phyloP scores from a whole-genome alignment of 2,329 filamentous ascomycete genomes.

The Ascochyta rabiei region DNA sequence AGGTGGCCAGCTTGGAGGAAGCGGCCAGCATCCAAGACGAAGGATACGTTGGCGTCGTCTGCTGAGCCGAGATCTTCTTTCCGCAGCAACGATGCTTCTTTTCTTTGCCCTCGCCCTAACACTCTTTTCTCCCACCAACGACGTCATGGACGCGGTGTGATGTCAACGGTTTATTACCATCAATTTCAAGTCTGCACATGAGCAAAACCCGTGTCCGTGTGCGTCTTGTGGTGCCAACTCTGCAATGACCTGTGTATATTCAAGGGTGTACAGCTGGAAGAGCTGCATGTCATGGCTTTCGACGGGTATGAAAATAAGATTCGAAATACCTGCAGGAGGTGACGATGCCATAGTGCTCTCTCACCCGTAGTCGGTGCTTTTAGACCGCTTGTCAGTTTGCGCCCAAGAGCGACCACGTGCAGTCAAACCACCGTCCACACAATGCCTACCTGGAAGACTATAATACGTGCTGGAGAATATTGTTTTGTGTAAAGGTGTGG shows the following conservation, averaged over 20 bases:
- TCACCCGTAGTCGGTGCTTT: not conserved
- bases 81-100: not conserved
- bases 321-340: not conserved
- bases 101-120: not conserved
- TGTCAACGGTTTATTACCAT: not conserved
- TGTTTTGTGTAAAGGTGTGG: too few relatives aligned
- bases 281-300: constrained; percentile 3
- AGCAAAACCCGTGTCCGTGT: not conserved
- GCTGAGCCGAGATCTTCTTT: constrained; percentile 5
- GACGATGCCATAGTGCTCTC: not conserved
- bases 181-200: not conserved
- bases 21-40: constrained; percentile 10
- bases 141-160: not conserved
- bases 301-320: constrained; percentile 5
- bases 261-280: not conserved
- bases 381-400: not conserved
- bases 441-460: too few relatives aligned
- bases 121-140: not conserved
- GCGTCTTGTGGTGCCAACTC: not conserved
- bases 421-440: too few relatives aligned
- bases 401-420: too few relatives aligned
- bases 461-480: too few relatives aligned
- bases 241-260: not conserved
- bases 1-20: constrained; percentile 28
- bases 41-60: constrained; percentile 26